phyloP scores from a whole-genome alignment of 371 early-diverging fungal species.

The Mucor piriformis region DNA sequence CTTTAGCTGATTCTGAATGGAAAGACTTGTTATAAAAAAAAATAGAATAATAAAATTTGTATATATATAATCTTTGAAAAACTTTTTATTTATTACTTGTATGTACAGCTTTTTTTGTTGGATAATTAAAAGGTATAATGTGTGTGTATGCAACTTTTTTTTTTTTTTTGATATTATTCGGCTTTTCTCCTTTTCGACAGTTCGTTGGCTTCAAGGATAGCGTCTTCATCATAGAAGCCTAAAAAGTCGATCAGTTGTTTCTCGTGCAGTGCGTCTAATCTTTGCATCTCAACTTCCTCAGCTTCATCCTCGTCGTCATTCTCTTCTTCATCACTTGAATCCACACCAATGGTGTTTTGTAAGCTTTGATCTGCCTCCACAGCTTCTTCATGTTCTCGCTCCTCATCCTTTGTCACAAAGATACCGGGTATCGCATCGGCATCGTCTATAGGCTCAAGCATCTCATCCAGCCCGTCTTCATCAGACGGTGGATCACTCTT shows the following conservation, averaged over 20 bases:
- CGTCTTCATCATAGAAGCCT: neutral
- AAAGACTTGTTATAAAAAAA: slow-evolving; percentile 31
- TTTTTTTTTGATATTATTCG: too few relatives aligned
- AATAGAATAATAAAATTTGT: neutral
- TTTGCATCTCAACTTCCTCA: neutral
- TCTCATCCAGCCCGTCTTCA: slow-evolving; percentile 5
- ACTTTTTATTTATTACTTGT: too few relatives aligned
- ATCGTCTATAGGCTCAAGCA: slow-evolving; percentile 5
- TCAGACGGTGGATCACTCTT: neutral
- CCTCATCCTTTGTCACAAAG: neutral
- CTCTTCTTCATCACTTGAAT: neutral
- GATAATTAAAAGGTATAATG: too few relatives aligned
- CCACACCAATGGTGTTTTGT: neutral
- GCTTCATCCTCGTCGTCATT: neutral
- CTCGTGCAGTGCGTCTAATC: neutral
- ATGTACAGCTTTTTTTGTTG: too few relatives aligned
- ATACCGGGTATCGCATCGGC: neutral
- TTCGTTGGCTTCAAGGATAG: neutral
- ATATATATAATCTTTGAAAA: neutral
- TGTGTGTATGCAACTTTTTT: too few relatives aligned
- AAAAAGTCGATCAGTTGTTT: neutral
- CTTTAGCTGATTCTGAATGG: slow-evolving; percentile 53
- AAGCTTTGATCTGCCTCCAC: neutral
- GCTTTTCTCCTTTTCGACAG: too few relatives aligned
- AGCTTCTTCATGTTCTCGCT: neutral